phyloP scores from a whole-genome alignment of 441 rosid species.

The Macaranga tanarius region DNA sequence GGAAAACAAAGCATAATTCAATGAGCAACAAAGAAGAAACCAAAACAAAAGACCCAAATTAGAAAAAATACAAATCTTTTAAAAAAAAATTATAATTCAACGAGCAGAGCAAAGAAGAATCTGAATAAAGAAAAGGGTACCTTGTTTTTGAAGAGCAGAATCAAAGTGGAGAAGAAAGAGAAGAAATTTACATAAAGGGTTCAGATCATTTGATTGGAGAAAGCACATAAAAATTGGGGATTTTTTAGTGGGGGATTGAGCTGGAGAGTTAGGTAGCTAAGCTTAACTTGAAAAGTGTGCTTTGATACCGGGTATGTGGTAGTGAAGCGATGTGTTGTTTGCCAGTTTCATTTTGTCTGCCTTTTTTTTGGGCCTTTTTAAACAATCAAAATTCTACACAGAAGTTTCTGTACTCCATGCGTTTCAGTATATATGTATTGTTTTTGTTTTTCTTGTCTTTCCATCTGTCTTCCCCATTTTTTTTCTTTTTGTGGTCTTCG shows the following conservation, averaged over 20 bases:
- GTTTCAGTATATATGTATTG: too few species aligned
- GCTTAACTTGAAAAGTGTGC: neutral
- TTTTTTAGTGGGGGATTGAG: constrained; percentile 14
- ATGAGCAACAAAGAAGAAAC: neutral
- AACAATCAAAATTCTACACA: neutral
- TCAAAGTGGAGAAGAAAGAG: constrained; percentile 5
- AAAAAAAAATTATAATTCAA: neutral
- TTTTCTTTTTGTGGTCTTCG: too few species aligned
- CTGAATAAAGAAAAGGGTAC: constrained; percentile 1
- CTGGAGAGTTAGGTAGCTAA: neutral
- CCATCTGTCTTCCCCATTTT: neutral
- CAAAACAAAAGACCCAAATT: neutral
- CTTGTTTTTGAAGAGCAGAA: constrained; percentile 6
- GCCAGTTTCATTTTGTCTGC: neutral
- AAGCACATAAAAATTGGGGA: neutral
- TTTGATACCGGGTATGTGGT: neutral
- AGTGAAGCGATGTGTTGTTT: neutral
- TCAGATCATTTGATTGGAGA: neutral
- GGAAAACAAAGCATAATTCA: neutral
- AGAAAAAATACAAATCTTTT: neutral
- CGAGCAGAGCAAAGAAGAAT: neutral
- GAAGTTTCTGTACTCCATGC: neutral
- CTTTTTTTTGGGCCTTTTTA: neutral
- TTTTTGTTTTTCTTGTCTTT: neutral
- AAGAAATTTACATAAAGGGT: neutral